Evolutionary conservation across 108 stramenopile genomes (phyloP), one percentile per base, ranked within the genome.

Genomic region (Nitzschia sp.): DNA sequence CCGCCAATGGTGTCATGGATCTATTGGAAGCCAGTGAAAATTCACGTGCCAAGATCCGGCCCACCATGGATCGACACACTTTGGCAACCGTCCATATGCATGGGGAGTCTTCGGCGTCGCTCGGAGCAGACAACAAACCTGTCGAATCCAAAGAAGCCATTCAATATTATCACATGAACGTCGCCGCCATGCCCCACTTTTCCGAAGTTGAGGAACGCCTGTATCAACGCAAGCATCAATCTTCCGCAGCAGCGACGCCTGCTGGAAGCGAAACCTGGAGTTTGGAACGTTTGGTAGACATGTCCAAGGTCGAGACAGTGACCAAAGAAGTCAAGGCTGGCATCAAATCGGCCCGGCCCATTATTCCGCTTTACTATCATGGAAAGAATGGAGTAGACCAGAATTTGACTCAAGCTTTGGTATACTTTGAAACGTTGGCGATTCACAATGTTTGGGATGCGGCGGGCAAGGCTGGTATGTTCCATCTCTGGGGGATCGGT

Each of bases 401-500:
- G 65, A 87, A 91, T 80, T 63, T 92, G 57, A 80, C 87, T 3
- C 53, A 85, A 78, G 89, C 89, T 5, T 34, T 90, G 12, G 53
- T 86, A 41, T 95, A 95, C 64, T 92, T 86, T 57, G 84, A 89
- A 55, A 84, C 86, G 42, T 85, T 88, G 34, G 89, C 80, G 10
- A 70, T 68, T 20, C 60, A 78, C 41, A 53, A 76, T 29, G 73
- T 85, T 69, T 89, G 86, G 90, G 93, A 92, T 64, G 81, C 87
- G 11, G 85, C 84, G 6, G 90, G 93, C 39, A 67, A 76, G 19
- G 89, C 87, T 1, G 90, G 88, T 19, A 80, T 70, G 63, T 85
- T 95, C 69, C 77, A 91, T 76, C 63, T 91, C 34, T 91, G 88
- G 88, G 87, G 88, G 0, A 71, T 91, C 24, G 93, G 93, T 0